Base-by-base conservation (phyloP, 1,284 basidiomycete genomes). In the Rhizoctonia solani region DNA sequence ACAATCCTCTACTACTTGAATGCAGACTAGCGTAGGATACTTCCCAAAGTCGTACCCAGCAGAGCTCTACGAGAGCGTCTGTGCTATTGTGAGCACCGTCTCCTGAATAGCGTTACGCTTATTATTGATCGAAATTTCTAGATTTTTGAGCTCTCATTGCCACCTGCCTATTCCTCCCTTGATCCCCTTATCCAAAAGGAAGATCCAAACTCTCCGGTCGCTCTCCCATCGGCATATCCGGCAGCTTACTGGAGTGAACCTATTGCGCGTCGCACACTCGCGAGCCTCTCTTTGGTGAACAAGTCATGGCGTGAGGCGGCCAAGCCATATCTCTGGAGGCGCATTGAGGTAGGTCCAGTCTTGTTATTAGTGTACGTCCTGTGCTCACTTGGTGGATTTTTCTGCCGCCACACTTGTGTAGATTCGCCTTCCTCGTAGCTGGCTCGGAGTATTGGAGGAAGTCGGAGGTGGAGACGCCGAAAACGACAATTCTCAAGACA, bases 251-350 rank as follows among this genome's bases (percentile, higher is more conserved):
- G 86, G 85, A 78, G 87, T 0, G 89, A 91, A 70, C 79, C 82
- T 1, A 72, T 84, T 29, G 79, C 85, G 13, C 83, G 89, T 25
- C 79, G 77, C 66, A 87, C 90, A 0, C 80, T 92, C 37, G 80
- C 83, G 11, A 87, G 76, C 71, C 85, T 91, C 52, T 89, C 87
- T 72, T 82, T 88, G 66, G 87, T 90, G 44, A 90, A 85, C 73
- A 86, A 81, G 71, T 81, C 84, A 1, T 92, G 89, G 87, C 84
- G 85, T 73, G 83, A 85, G 54, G 90, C 88, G 0, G 88, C 90
- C 11, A 88, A 87, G 72, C 90, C 89, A 0, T 92, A 86, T 86
- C 78, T 92, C 2, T 92, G 90, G 89, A 83, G 82, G 67, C 86
- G 85, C 77, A 78, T 92, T 71, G 89, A 92, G 76, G 87, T 92